Conservation (phyloP, 2,329 filamentous ascomycete species). For the Dactylellina haptotyla region DNA sequence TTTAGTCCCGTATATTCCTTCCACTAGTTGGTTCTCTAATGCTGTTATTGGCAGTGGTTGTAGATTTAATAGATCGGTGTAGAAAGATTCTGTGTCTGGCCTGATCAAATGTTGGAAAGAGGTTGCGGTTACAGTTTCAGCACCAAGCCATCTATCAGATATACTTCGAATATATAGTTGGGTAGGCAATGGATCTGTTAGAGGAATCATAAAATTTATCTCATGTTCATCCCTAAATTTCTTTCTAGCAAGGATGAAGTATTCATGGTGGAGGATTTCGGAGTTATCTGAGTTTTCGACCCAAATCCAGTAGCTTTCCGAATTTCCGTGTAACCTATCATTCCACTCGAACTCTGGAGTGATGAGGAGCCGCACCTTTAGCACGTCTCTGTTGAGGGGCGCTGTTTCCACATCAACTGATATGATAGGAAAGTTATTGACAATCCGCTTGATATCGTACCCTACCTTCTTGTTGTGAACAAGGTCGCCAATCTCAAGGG, state of each 20-base stretch:
- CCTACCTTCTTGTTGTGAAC: conserved; percentile 93
- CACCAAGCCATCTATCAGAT: conserved; percentile 94
- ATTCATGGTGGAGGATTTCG: conserved; percentile 97
- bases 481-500: conserved; percentile 85
- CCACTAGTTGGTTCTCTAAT: conserved; percentile 83
- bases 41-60: conserved; percentile 89
- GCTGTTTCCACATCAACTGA: conserved; percentile 93
- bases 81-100: conserved; percentile 95
- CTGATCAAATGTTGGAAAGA: conserved; percentile 98
- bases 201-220: conserved; percentile 94
- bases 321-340: conserved; percentile 89
- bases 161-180: conserved; percentile 96
- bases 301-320: conserved; percentile 98
- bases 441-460: conserved; percentile 78
- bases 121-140: conserved; percentile 92
- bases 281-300: conserved; percentile 98
- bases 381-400: conserved; percentile 90
- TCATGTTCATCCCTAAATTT: conserved; percentile 97
- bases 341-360: conserved; percentile 95
- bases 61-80: conserved; percentile 90
- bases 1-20: conserved; percentile 85
- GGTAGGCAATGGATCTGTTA: conserved; percentile 89
- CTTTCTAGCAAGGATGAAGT: conserved; percentile 87
- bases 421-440: conserved; percentile 92
- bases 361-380: conserved; percentile 87